Conservation (phyloP, 108 stramenopile genomes). For the Nannochloropsis granulata region DNA sequence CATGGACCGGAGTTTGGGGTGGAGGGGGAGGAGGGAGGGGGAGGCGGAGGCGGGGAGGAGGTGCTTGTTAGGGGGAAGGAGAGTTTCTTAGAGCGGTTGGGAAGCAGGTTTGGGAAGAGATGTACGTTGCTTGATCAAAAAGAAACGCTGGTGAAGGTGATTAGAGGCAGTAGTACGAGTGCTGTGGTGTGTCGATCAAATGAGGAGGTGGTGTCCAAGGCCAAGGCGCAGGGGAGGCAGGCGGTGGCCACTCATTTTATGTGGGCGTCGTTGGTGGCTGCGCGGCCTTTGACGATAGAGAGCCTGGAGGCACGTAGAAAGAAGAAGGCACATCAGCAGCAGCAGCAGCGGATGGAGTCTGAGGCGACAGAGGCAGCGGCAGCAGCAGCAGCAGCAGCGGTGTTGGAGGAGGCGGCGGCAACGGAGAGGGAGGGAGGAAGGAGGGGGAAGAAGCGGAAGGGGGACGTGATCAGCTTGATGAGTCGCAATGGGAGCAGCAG, state of each 20-base stretch:
- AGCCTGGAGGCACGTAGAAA: background rate
- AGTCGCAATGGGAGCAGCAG: background rate
- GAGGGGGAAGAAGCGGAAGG: background rate
- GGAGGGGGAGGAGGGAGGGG: background rate
- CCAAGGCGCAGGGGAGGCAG: background rate
- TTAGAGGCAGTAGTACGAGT: background rate
- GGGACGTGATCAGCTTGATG: background rate
- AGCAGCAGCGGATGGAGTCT: background rate
- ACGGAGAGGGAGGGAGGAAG: background rate
- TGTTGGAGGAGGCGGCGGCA: background rate
- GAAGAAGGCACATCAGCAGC: background rate
- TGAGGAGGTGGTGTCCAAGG: background rate
- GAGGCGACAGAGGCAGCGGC: background rate
- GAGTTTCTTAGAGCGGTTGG: background rate
- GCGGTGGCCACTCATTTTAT: background rate
- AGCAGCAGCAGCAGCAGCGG: background rate
- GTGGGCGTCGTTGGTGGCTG: background rate
- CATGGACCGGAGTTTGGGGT: conserved; percentile 26
- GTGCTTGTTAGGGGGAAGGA: background rate
- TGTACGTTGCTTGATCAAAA: background rate
- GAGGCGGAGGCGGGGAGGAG: background rate
- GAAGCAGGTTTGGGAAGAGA: background rate
- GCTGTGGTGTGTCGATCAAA: background rate
- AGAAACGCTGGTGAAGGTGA: background rate
- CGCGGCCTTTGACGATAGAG: background rate